Evolutionary conservation across 208 protist genomes (phyloP).

Genomic region (Sergeia podlipaevii): DNA sequence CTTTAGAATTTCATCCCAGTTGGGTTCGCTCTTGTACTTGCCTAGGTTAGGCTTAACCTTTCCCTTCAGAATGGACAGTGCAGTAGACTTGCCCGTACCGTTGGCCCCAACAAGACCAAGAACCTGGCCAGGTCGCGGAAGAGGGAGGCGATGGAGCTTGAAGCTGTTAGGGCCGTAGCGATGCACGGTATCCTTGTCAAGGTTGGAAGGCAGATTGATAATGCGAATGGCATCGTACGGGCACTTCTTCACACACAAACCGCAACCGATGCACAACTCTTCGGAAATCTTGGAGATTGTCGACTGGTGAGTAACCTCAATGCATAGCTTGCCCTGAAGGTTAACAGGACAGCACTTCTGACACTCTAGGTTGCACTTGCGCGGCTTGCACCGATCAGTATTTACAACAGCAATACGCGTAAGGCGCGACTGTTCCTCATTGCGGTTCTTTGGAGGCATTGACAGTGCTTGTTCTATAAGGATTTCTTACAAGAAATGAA

Average conservation of each 20-base stretch:
- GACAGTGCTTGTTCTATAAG: neutral
- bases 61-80: slow-evolving; percentile 98
- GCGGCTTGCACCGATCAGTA: slow-evolving; percentile 99
- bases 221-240: slow-evolving; percentile 99
- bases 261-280: slow-evolving; percentile 99
- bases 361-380: slow-evolving; percentile 99
- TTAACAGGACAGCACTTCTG: slow-evolving; percentile 98
- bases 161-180: slow-evolving; percentile 99
- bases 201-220: slow-evolving; percentile 99
- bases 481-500: slow-evolving; percentile 6
- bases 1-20: slow-evolving; percentile 98
- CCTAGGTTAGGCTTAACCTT: slow-evolving; percentile 99
- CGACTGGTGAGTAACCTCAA: slow-evolving; percentile 95
- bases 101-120: slow-evolving; percentile 99
- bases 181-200: slow-evolving; percentile 98
- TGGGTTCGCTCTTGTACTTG: slow-evolving; percentile 92
- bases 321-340: slow-evolving; percentile 98
- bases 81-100: slow-evolving; percentile 99
- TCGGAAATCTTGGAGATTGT: slow-evolving; percentile 98
- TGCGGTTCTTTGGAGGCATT: slow-evolving; percentile 77
- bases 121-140: slow-evolving; percentile 98
- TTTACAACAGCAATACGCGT: slow-evolving; percentile 99
- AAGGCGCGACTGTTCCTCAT: slow-evolving; percentile 89
- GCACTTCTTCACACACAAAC: slow-evolving; percentile 99
- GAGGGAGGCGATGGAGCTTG: slow-evolving; percentile 99